Percentiles rank a stretch among this genome's conserved stretches.
Evolutionary conservation across 352 stramenopile genomes (phyloP).

Genomic region (Pythium guiyangense): DNA sequence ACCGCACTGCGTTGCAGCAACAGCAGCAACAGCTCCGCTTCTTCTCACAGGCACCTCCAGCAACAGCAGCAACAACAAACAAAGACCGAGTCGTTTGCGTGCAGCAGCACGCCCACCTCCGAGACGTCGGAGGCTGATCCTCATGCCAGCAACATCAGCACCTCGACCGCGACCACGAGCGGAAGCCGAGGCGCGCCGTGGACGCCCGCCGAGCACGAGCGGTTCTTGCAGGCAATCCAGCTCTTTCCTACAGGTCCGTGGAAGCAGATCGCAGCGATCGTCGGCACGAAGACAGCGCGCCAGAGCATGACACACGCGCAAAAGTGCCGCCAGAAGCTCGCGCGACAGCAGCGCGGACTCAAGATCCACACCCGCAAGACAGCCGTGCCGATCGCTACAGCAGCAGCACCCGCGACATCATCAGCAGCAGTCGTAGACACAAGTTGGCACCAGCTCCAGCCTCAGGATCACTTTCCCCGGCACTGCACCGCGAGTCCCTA

Average conservation of each 20-base stretch:
- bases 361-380: slow-evolving; percentile 5
- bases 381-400: too few relatives aligned
- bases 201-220: slow-evolving; percentile 26
- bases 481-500: neutral
- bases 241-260: slow-evolving; percentile 26
- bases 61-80: neutral
- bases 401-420: too few relatives aligned
- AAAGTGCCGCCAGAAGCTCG: slow-evolving; percentile 81
- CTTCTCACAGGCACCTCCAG: slow-evolving; percentile 6
- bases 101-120: neutral
- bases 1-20: neutral
- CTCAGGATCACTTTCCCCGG: neutral
- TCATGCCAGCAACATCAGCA: neutral
- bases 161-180: neutral
- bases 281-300: slow-evolving; percentile 18
- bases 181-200: slow-evolving; percentile 21
- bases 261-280: slow-evolving; percentile 29
- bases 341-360: slow-evolving; percentile 35
- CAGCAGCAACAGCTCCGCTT: neutral
- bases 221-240: slow-evolving; percentile 27
- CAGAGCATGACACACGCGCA: slow-evolving; percentile 78
- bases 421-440: too few relatives aligned
- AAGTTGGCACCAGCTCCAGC: neutral
- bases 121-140: too few relatives aligned
- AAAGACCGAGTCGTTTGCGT: neutral